These are phyloP conservation scores for Nicotiana knightiana DNA, from an alignment of 257 asterid species.

Conservation along the genomic window DNA sequence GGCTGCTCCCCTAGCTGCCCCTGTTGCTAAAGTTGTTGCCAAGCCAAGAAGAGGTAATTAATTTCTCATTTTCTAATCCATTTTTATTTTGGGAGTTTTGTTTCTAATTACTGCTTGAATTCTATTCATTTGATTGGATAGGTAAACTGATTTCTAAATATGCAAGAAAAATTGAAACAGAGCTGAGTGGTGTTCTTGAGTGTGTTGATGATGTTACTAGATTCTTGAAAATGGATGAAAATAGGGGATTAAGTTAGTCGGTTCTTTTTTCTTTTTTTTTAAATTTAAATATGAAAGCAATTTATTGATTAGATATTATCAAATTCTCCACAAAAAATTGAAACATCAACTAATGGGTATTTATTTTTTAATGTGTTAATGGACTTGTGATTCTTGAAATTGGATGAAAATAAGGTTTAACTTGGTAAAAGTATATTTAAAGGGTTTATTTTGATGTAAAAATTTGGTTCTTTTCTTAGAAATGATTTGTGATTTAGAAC, in stretches of 20 bases:
- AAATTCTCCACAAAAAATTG: too few species aligned
- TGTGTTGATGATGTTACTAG: too few species aligned
- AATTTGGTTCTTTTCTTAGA: background rate
- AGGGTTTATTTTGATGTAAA: too few species aligned
- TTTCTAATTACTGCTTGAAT: background rate
- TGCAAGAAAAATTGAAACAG: background rate
- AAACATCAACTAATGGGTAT: too few species aligned
- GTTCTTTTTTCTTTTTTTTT: background rate
- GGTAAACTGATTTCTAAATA: background rate
- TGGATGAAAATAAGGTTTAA: too few species aligned
- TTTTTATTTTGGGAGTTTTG: background rate
- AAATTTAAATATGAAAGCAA: background rate
- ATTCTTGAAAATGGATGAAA: background rate
- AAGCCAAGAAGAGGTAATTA: constrained; percentile 61
- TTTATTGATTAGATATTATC: background rate
- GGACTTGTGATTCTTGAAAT: background rate
- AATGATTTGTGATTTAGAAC: background rate
- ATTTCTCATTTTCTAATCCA: background rate
- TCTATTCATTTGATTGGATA: constrained; percentile 5
- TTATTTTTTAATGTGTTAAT: background rate
- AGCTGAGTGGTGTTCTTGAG: background rate
- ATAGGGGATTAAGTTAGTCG: background rate
- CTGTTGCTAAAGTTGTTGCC: constrained; percentile 43
- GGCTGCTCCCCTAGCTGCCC: constrained; percentile 37
- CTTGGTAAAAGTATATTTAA: too few species aligned